A percentile compares a stretch with the other conserved stretches of the same genome.
These are phyloP conservation scores for Carnegiea gigantea DNA, from an alignment of 179 eudicot genomes.

Conservation along the genomic window DNA sequence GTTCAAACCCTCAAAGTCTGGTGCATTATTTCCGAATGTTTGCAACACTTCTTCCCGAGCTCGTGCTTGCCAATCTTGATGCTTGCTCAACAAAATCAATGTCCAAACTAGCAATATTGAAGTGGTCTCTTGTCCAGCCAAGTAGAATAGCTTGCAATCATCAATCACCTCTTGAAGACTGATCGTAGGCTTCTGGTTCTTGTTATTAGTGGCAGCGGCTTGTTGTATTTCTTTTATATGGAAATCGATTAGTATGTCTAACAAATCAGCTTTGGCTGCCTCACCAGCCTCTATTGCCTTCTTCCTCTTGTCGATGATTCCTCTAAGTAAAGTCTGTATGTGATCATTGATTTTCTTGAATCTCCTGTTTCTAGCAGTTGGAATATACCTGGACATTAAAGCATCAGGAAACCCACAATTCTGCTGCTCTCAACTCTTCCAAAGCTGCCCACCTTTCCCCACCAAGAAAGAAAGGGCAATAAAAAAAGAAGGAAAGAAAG, in stretches of 20 bases:
- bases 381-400: neutral
- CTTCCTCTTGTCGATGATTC: neutral
- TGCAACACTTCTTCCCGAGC: constrained; percentile 32
- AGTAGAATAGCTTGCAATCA: constrained; percentile 35
- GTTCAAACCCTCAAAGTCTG: constrained; percentile 26
- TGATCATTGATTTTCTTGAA: neutral
- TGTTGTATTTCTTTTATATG: constrained; percentile 19
- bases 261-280: neutral
- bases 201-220: neutral
- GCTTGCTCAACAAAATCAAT: constrained; percentile 28
- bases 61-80: constrained; percentile 33
- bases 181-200: constrained; percentile 11
- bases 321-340: neutral
- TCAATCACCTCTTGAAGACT: constrained; percentile 31
- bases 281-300: neutral
- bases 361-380: neutral
- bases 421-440: neutral
- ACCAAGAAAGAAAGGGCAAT: neutral
- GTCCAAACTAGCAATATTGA: constrained; percentile 30
- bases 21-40: constrained; percentile 21
- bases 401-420: neutral
- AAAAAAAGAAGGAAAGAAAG: too few relatives aligned
- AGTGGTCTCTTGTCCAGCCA: constrained; percentile 35
- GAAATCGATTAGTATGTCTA: neutral
- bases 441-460: neutral